Evolutionary conservation across 768 basidiomycete species (phyloP).

Genomic region (Pisolithus microcarpus): DNA sequence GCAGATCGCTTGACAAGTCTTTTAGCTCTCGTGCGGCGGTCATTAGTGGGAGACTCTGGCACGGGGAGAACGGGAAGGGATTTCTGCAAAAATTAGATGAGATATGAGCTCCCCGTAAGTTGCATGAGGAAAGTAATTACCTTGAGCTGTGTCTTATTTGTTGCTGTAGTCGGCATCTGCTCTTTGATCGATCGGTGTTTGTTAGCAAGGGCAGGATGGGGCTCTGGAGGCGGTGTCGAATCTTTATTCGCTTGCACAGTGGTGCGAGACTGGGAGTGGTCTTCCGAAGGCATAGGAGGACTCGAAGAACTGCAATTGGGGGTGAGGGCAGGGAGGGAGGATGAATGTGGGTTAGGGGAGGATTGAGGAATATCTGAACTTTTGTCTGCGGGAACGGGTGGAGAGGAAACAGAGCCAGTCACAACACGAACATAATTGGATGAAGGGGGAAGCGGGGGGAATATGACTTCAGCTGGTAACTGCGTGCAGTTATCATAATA

Average conservation of each 20-base stretch:
- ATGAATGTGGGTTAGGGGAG: conserved; percentile 27
- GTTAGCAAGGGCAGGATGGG: conserved; percentile 4
- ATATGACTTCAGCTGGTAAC: conserved; percentile 58
- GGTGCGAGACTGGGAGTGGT: conserved; percentile 14
- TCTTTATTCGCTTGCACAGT: conserved; percentile 10
- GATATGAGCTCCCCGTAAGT: neutral
- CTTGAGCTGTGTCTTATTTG: conserved; percentile 26
- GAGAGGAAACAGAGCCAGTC: conserved; percentile 11
- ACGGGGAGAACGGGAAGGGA: conserved; percentile 33
- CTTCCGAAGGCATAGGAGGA: conserved; percentile 37
- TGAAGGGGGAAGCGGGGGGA: conserved; percentile 61
- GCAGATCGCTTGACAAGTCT: conserved; percentile 11
- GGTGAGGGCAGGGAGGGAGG: conserved; percentile 54
- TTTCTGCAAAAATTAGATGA: conserved; percentile 22
- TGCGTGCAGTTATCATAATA: conserved; percentile 61
- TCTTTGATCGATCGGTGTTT: conserved; percentile 11
- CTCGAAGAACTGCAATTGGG: conserved; percentile 62
- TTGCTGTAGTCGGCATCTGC: conserved; percentile 9
- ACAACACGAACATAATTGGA: conserved; percentile 32
- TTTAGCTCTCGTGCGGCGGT: conserved; percentile 25
- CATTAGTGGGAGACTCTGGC: conserved; percentile 41
- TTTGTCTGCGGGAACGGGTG: conserved; percentile 19
- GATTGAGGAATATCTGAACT: conserved; percentile 18
- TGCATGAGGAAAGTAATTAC: conserved; percentile 1
- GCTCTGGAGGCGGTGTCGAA: conserved; percentile 12